Conservation (phyloP, 768 basidiomycete genomes). For the Lentinula sp. region DNA sequence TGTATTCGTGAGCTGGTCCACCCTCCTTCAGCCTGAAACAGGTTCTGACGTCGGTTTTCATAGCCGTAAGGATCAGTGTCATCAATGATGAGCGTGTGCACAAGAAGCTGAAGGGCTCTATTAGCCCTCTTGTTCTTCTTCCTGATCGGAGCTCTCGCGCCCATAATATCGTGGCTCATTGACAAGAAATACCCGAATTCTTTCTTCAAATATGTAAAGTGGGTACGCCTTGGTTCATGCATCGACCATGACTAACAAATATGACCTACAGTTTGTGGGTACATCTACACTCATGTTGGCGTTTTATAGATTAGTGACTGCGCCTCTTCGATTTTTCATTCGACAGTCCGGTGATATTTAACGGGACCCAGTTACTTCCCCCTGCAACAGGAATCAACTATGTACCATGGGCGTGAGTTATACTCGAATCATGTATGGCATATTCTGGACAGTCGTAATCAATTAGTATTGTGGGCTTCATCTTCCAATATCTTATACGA, state of each 20-base stretch:
- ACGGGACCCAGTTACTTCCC: slow-evolving; percentile 64
- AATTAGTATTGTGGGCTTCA: slow-evolving; percentile 49
- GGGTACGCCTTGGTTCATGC: slow-evolving; percentile 17
- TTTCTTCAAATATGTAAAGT: slow-evolving; percentile 65
- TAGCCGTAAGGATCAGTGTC: slow-evolving; percentile 1
- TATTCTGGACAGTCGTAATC: neutral
- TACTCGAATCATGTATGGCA: neutral
- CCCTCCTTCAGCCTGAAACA: neutral
- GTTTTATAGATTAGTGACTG: neutral
- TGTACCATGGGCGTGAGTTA: slow-evolving; percentile 58
- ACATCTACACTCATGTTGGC: neutral
- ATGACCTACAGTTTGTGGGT: slow-evolving; percentile 33
- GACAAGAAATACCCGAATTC: slow-evolving; percentile 59
- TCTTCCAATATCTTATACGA: slow-evolving; percentile 72
- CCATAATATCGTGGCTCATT: slow-evolving; percentile 56
- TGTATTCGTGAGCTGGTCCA: slow-evolving; percentile 47
- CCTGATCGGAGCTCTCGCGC: slow-evolving; percentile 62
- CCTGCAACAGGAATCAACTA: slow-evolving; percentile 86
- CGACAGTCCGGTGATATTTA: slow-evolving; percentile 55
- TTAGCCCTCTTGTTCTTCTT: slow-evolving; percentile 65
- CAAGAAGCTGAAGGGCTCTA: neutral
- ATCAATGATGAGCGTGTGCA: neutral
- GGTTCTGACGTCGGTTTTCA: slow-evolving; percentile 14
- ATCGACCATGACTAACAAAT: neutral
- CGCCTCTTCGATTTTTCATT: neutral